Evolutionary conservation across 2,329 filamentous ascomycete genomes (phyloP).

Genomic region (Exophiala sideris): DNA sequence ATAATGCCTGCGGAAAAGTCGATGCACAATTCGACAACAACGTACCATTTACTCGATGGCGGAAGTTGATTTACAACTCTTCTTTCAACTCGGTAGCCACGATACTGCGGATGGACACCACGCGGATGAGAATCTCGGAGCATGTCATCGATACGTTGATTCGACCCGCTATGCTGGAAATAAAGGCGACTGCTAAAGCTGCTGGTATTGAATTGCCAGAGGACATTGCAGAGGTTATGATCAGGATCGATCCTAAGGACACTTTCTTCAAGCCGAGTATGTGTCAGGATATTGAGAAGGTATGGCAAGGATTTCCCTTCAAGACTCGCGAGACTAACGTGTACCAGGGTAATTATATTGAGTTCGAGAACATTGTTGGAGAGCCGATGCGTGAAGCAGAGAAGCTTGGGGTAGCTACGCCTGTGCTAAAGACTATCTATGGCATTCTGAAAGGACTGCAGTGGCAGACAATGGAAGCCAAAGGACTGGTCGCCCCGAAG

Average conservation of each 20-base stretch:
- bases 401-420: conserved; percentile 41
- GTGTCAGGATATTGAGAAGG: conserved; percentile 52
- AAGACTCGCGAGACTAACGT: background rate
- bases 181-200: conserved; percentile 41
- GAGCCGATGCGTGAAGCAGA: conserved; percentile 54
- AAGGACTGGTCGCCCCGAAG: conserved; percentile 3
- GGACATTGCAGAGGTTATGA: conserved; percentile 45
- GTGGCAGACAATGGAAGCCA: conserved; percentile 28
- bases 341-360: conserved; percentile 51
- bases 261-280: conserved; percentile 53
- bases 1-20: conserved; percentile 46
- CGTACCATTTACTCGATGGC: conserved; percentile 32
- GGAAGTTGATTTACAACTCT: conserved; percentile 48
- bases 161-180: conserved; percentile 48
- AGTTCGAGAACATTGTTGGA: conserved; percentile 55
- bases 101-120: conserved; percentile 50
- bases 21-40: conserved; percentile 37
- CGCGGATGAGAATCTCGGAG: conserved; percentile 47
- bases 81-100: conserved; percentile 53
- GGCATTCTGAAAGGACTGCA: conserved; percentile 29
- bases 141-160: conserved; percentile 48
- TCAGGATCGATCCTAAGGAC: conserved; percentile 47
- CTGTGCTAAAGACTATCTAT: conserved; percentile 29
- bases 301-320: conserved; percentile 5
- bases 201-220: conserved; percentile 42